Evolutionary conservation across 441 rosid genomes (phyloP).

Genomic region (Metrosideros polymorpha): DNA sequence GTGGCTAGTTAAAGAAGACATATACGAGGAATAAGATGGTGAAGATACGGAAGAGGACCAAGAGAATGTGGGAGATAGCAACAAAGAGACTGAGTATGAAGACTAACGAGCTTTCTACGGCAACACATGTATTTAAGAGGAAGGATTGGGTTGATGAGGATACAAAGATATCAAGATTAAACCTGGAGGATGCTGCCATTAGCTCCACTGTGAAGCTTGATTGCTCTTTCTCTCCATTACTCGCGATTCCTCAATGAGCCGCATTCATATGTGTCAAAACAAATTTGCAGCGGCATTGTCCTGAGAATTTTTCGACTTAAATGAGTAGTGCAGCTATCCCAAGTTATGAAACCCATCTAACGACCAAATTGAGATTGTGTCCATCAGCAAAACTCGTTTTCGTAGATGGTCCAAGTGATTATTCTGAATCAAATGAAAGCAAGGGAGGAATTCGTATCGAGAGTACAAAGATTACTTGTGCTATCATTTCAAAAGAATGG

Average conservation of each 20-base stretch:
- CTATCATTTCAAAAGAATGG: background rate
- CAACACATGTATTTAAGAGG: background rate
- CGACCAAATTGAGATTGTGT: background rate
- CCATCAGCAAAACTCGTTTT: background rate
- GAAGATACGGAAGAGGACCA: background rate
- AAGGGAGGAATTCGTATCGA: background rate
- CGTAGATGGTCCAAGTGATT: background rate
- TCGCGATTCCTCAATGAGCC: background rate
- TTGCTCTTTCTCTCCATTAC: background rate
- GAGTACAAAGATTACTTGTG: background rate
- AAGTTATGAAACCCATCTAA: background rate
- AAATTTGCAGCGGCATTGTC: background rate
- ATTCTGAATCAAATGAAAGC: background rate
- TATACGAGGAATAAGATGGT: background rate
- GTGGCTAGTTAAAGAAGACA: background rate
- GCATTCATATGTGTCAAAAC: background rate
- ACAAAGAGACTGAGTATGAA: background rate
- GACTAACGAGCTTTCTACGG: background rate
- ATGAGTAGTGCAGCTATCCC: too few relatives aligned
- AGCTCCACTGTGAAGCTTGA: constrained; percentile 28
- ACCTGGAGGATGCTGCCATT: background rate
- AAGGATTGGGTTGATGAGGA: background rate
- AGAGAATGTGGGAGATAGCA: background rate
- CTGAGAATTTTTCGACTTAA: background rate
- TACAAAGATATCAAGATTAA: background rate